Conservation (phyloP, 2,329 filamentous ascomycete genomes). For the Sporothrix variecibatus region DNA sequence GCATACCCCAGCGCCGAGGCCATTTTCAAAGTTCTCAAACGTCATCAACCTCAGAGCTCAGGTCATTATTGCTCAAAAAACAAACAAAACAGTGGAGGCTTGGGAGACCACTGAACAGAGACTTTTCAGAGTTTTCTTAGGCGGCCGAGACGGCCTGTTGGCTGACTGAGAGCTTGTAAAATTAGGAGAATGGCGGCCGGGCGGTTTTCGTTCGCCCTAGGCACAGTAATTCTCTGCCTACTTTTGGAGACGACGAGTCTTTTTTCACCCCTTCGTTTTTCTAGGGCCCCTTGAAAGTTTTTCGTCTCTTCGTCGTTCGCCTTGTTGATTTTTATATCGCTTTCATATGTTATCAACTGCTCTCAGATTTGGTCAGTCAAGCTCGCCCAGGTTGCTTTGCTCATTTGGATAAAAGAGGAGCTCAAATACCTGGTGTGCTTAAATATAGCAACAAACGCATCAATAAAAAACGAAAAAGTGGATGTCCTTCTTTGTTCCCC, state of each 20-base stretch:
- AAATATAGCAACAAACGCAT: constrained; percentile 25
- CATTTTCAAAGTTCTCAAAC: neutral
- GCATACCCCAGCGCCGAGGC: neutral
- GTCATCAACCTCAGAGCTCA: neutral
- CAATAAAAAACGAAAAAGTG: neutral
- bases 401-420: neutral
- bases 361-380: neutral
- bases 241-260: too few relatives aligned
- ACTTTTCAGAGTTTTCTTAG: constrained; percentile 17
- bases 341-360: neutral
- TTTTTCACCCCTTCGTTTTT: neutral
- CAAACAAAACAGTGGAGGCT: neutral
- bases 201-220: neutral
- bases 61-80: neutral
- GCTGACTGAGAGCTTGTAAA: constrained; percentile 19
- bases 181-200: neutral
- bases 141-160: neutral
- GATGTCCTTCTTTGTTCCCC: neutral
- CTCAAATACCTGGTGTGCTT: constrained; percentile 13
- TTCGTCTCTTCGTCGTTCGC: neutral
- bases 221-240: neutral
- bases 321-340: neutral
- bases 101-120: neutral
- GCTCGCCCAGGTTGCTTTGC: neutral
- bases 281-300: neutral